Evolutionary conservation across 768 basidiomycete species (phyloP).

Genomic region (Amanita molliuscula): DNA sequence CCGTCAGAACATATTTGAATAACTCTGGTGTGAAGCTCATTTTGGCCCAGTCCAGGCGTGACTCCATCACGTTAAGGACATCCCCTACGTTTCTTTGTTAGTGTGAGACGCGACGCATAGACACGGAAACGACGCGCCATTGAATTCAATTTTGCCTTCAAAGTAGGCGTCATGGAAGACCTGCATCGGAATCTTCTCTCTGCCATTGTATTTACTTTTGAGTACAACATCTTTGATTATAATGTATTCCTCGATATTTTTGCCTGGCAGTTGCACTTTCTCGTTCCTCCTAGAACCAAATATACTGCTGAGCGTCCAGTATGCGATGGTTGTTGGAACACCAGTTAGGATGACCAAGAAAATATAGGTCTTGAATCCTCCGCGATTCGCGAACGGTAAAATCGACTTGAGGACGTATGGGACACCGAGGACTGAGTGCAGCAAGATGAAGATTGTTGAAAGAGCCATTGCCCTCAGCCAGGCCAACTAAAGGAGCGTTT

Average conservation of each 20-base stretch:
- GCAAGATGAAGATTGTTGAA: constrained; percentile 81
- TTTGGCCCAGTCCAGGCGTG: constrained; percentile 91
- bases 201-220: constrained; percentile 68
- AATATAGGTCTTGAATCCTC: constrained; percentile 79
- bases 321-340: constrained; percentile 67
- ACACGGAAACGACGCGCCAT: constrained; percentile 43
- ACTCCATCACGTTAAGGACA: constrained; percentile 87
- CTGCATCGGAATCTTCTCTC: constrained; percentile 95
- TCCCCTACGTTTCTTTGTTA: constrained; percentile 47
- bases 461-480: constrained; percentile 77
- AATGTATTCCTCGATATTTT: constrained; percentile 84
- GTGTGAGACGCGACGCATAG: constrained; percentile 3
- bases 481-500: constrained; percentile 74
- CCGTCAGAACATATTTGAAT: constrained; percentile 87
- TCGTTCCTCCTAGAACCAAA: constrained; percentile 77
- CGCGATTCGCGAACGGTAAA: constrained; percentile 72
- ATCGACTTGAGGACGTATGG: constrained; percentile 81
- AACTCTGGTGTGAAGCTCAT: constrained; percentile 86
- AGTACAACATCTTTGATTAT: constrained; percentile 80
- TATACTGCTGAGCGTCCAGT: constrained; percentile 84
- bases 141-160: constrained; percentile 92
- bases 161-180: constrained; percentile 97
- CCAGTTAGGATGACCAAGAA: constrained; percentile 71
- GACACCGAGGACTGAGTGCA: constrained; percentile 60
- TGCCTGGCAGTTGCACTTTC: constrained; percentile 76